phyloP scores from a whole-genome alignment of 805 yeast species.

The Nakazawaea anatomiae region DNA sequence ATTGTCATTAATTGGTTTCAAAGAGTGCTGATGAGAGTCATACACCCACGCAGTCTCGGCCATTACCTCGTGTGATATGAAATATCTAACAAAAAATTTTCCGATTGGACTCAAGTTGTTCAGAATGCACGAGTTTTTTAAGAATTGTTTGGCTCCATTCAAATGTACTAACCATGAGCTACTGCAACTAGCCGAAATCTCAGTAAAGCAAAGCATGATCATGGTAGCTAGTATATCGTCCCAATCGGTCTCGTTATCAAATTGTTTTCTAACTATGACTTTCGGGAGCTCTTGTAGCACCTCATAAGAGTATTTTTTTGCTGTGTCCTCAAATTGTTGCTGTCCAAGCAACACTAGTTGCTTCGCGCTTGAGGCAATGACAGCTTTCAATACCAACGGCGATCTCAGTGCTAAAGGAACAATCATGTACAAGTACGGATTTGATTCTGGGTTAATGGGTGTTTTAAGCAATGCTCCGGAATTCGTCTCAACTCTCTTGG shows the following conservation, averaged over 20 bases:
- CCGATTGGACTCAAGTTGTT: slow-evolving; percentile 25
- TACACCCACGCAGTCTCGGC: slow-evolving; percentile 35
- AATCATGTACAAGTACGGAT: slow-evolving; percentile 32
- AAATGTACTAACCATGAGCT: slow-evolving; percentile 31
- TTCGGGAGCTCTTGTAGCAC: slow-evolving; percentile 26
- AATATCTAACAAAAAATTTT: slow-evolving; percentile 30
- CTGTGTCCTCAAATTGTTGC: slow-evolving; percentile 20
- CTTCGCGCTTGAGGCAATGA: slow-evolving; percentile 31
- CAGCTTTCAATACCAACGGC: slow-evolving; percentile 25
- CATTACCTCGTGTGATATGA: slow-evolving; percentile 37
- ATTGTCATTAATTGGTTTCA: slow-evolving; percentile 21
- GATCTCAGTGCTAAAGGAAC: slow-evolving; percentile 31
- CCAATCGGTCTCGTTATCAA: slow-evolving; percentile 23
- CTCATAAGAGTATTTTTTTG: slow-evolving; percentile 21
- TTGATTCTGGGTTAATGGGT: slow-evolving; percentile 20
- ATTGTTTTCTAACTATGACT: slow-evolving; percentile 22
- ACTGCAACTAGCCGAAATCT: slow-evolving; percentile 35
- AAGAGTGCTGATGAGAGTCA: slow-evolving; percentile 12
- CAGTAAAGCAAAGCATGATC: slow-evolving; percentile 33
- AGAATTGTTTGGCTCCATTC: slow-evolving; percentile 30
- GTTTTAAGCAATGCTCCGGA: slow-evolving; percentile 6
- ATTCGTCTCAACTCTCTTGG: slow-evolving; percentile 11
- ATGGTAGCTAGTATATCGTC: slow-evolving; percentile 35
- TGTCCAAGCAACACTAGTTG: slow-evolving; percentile 26
- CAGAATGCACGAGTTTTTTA: slow-evolving; percentile 21